phyloP scores from a whole-genome alignment of 352 stramenopile genomes.

The Globisporangium emineosum region DNA sequence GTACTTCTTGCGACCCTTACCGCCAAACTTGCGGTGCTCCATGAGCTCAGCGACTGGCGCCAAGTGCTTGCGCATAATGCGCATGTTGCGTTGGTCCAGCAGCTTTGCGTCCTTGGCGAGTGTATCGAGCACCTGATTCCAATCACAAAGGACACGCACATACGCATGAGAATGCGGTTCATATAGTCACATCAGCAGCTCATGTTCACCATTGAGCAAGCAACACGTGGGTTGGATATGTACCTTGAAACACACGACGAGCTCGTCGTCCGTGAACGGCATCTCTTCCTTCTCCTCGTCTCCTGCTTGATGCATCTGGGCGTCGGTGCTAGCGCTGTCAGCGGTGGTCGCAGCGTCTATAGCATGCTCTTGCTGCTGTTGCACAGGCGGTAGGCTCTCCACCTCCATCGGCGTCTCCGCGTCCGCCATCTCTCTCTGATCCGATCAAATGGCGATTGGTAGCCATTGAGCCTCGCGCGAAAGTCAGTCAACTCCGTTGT shows the following conservation, averaged over 20 bases:
- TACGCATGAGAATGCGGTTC: background rate
- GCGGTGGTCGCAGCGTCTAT: background rate
- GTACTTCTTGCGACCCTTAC: constrained; percentile 84
- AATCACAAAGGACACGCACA: too few relatives aligned
- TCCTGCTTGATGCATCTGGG: constrained; percentile 9
- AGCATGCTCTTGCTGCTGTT: background rate
- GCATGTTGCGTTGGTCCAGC: constrained; percentile 74
- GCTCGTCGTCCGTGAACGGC: constrained; percentile 72
- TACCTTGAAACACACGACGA: constrained; percentile 56
- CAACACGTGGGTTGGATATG: background rate
- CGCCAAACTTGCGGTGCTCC: constrained; percentile 83
- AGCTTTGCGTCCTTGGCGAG: constrained; percentile 48
- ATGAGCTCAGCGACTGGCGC: constrained; percentile 75
- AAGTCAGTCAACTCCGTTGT: background rate
- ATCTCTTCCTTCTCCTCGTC: constrained; percentile 38
- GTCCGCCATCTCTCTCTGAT: constrained; percentile 15
- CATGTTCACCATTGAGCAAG: background rate
- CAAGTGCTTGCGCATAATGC: constrained; percentile 73
- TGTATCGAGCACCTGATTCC: constrained; percentile 60
- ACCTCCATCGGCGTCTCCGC: constrained; percentile 26
- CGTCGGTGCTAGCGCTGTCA: background rate
- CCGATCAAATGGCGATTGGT: constrained; percentile 14
- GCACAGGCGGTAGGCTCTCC: constrained; percentile 32
- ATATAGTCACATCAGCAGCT: background rate
- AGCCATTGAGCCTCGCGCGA: constrained; percentile 6